Percentiles rank a stretch among this genome's conserved stretches.
Conservation (phyloP, 192 early-diverging fungal genomes). For the Rhizophagus sp. region DNA sequence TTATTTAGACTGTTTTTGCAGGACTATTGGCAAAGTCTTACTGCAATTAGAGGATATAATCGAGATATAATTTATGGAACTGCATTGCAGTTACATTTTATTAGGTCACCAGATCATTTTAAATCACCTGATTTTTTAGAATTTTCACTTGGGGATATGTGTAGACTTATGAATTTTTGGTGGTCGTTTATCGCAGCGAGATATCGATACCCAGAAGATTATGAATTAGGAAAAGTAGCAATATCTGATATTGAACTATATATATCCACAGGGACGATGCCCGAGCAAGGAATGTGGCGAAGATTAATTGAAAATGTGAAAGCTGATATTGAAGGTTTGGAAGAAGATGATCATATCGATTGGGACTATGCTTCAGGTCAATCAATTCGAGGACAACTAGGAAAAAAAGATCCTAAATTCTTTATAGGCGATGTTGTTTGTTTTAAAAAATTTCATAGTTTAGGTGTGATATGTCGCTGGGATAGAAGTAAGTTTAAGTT, state of each 20-base stretch:
- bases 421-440: constrained; percentile 24
- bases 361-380: constrained; percentile 26
- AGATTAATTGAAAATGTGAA: constrained; percentile 7
- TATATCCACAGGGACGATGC: not conserved
- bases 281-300: constrained; percentile 20
- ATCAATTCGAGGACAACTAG: not conserved
- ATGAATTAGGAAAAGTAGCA: constrained; percentile 14
- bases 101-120: not conserved
- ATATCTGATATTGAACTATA: constrained; percentile 16
- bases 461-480: constrained; percentile 29
- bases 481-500: constrained; percentile 15
- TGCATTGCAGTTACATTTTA: constrained; percentile 23
- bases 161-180: constrained; percentile 20
- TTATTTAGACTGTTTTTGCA: constrained; percentile 24
- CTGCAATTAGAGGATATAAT: constrained; percentile 14
- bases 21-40: constrained; percentile 20
- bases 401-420: constrained; percentile 27
- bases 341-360: constrained; percentile 17
- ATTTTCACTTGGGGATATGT: not conserved
- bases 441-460: constrained; percentile 22
- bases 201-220: constrained; percentile 25
- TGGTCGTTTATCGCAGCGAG: constrained; percentile 22
- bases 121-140: not conserved
- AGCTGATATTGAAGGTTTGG: constrained; percentile 18
- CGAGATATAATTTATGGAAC: constrained; percentile 24